phyloP scores from a whole-genome alignment of 768 basidiomycete genomes.

The Plicaturopsis crispa region DNA sequence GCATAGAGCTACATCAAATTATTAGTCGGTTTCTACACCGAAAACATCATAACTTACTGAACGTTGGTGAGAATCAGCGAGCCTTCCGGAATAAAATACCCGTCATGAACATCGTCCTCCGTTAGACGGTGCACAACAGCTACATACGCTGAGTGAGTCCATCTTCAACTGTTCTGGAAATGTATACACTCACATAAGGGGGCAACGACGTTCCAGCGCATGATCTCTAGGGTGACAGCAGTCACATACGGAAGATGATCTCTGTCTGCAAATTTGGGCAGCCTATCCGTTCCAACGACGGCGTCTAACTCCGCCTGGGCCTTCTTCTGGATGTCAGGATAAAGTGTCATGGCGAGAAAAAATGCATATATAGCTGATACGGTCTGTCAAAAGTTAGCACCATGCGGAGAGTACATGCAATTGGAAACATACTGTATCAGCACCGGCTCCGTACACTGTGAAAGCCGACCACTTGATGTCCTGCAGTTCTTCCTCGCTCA shows the following conservation, averaged over 20 bases:
- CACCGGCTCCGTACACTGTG: slow-evolving; percentile 8
- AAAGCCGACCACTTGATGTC: slow-evolving; percentile 10
- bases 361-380: slow-evolving; percentile 14
- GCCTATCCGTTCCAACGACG: slow-evolving; percentile 14
- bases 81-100: slow-evolving; percentile 30
- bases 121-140: slow-evolving; percentile 22
- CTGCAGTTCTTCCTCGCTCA: slow-evolving; percentile 8
- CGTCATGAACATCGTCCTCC: slow-evolving; percentile 38
- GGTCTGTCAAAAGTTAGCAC: slow-evolving; percentile 4
- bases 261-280: slow-evolving; percentile 19
- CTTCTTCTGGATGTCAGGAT: slow-evolving; percentile 15
- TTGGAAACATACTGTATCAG: slow-evolving; percentile 11
- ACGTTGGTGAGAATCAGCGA: slow-evolving; percentile 14
- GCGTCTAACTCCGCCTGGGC: slow-evolving; percentile 21
- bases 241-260: slow-evolving; percentile 14
- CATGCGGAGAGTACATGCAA: not conserved
- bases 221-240: slow-evolving; percentile 14
- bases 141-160: not conserved
- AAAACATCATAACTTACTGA: slow-evolving; percentile 6
- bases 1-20: slow-evolving; percentile 9
- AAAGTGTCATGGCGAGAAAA: slow-evolving; percentile 15
- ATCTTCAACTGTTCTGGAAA: not conserved
- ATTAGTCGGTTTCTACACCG: slow-evolving; percentile 3
- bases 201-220: slow-evolving; percentile 14
- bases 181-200: slow-evolving; percentile 10